Evolutionary conservation across 2,329 filamentous ascomycete species (phyloP), one percentile per base, ranked within the genome.

Genomic region (Xylariaceae sp.): DNA sequence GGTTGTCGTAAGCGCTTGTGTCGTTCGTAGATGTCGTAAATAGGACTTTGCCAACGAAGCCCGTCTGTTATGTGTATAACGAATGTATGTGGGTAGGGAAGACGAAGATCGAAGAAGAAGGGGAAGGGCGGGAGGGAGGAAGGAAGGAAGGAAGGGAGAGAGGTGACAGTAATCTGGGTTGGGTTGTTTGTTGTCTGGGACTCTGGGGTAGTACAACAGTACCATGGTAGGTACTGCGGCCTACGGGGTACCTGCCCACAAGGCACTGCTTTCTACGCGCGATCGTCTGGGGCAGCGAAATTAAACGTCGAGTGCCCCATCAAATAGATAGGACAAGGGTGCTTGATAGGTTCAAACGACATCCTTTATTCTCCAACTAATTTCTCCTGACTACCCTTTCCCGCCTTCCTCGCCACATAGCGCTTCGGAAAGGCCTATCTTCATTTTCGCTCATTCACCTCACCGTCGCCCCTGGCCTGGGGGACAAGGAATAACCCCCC

Each of bases 21-120:
- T 24, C 11, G 31, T 23, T 55, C 47, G 51, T 53, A 50, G 43
- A 53, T 30, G 35, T 55, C 52, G 50, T 52, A 31, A 54, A 17
- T 14, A 23, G 44, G 50, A 57, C 56, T 59, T 48, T 59, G 56
- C 56, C 56, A 59, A 59, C 56, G 56, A 56, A 57, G 55, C 54
- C 53, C 54, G 46, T 40, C 40, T 49, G 44, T 50, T 41, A 34
- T 29, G 21, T 46, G 41, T 44, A 28, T n/a, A 52, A 44, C 27
- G 48, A 50, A 40, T 41, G 47, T 43, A 26, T 41, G 37, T 34
- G 38, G 13, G 38, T 17, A 31, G 14, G 18, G n/a, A 38, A 35
- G 38, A 36, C 26, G 34, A 40, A n/a, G n/a, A n/a, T n/a, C n/a
- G n/a, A n/a, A 44, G 43, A 48, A 38, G 34, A 32, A 34, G 37